A percentile compares a stretch with the other conserved stretches of the same genome.
Conservation (phyloP, 441 rosid genomes). For the Viola pubescens region DNA sequence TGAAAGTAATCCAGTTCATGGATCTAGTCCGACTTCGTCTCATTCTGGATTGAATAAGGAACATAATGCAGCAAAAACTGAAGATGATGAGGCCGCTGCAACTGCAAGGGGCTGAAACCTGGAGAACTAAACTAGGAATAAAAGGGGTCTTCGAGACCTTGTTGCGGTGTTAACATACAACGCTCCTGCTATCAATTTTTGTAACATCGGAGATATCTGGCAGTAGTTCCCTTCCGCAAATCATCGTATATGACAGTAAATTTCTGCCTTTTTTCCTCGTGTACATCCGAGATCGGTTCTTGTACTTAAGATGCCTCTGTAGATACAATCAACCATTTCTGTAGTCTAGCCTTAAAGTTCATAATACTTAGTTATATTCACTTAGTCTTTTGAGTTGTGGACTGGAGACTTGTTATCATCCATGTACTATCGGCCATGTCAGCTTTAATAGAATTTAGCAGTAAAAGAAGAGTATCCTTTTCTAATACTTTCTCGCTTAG, state of each 20-base stretch:
- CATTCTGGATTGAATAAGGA: constrained; percentile 15
- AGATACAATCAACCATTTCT: constrained; percentile 18
- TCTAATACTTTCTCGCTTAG: too few relatives aligned
- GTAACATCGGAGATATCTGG: constrained; percentile 21
- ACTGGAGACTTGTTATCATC: too few relatives aligned
- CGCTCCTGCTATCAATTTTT: constrained; percentile 30
- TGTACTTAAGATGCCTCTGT: constrained; percentile 26
- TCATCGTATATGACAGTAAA: constrained; percentile 9
- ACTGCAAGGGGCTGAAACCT: constrained; percentile 10
- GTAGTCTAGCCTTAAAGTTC: constrained; percentile 16
- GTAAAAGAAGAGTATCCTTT: too few relatives aligned
- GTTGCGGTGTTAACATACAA: constrained; percentile 18
- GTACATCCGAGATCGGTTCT: constrained; percentile 43
- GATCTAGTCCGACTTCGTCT: constrained; percentile 18
- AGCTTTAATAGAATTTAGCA: too few relatives aligned
- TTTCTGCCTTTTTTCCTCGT: constrained; percentile 17
- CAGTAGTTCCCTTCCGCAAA: neutral
- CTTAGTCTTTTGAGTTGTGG: constrained; percentile 3
- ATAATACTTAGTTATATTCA: neutral
- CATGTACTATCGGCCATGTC: too few relatives aligned
- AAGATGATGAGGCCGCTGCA: neutral
- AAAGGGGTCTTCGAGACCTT: constrained; percentile 8
- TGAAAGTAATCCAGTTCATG: constrained; percentile 23
- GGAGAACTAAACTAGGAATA: constrained; percentile 18
- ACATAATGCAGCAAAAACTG: constrained; percentile 12